Evolutionary conservation across 257 asterid genomes (phyloP).

Genomic region (Ajuga chamaepitys): DNA sequence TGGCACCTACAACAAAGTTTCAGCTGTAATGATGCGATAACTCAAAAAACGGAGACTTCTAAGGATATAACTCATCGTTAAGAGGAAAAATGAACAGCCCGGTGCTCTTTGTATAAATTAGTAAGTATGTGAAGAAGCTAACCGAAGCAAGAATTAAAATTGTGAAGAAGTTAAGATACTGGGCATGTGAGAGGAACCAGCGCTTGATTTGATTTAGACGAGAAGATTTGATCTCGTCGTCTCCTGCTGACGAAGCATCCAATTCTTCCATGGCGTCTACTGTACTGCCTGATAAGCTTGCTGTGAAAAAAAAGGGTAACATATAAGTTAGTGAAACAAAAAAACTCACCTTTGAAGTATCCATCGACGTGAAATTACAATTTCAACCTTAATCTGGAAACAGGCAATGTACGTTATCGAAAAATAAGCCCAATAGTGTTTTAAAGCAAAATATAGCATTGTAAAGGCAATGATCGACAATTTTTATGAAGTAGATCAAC

Average conservation of each 20-base stretch:
- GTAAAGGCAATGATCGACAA: neutral
- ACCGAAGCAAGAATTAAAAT: slow-evolving; percentile 80
- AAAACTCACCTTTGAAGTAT: neutral
- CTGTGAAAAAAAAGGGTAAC: slow-evolving; percentile 29
- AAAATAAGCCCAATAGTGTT: neutral
- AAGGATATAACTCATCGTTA: too few relatives aligned
- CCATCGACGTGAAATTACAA: neutral
- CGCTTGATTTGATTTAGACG: slow-evolving; percentile 47
- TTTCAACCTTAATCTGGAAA: neutral
- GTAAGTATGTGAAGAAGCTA: slow-evolving; percentile 19
- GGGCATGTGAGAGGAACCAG: slow-evolving; percentile 60
- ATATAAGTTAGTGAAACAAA: neutral
- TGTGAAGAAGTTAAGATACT: slow-evolving; percentile 64
- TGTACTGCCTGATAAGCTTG: slow-evolving; percentile 51
- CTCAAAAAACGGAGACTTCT: neutral
- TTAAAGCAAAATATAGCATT: neutral
- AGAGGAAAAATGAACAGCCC: neutral
- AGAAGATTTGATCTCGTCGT: slow-evolving; percentile 35
- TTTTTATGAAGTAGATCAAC: neutral
- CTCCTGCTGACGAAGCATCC: slow-evolving; percentile 39
- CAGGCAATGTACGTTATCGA: neutral
- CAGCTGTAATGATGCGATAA: neutral
- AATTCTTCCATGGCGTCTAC: slow-evolving; percentile 56
- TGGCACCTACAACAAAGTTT: slow-evolving; percentile 54
- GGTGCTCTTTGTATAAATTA: neutral